Base-by-base conservation (phyloP, 1,139 yeast genomes). In the Kodamaea alishanica region DNA sequence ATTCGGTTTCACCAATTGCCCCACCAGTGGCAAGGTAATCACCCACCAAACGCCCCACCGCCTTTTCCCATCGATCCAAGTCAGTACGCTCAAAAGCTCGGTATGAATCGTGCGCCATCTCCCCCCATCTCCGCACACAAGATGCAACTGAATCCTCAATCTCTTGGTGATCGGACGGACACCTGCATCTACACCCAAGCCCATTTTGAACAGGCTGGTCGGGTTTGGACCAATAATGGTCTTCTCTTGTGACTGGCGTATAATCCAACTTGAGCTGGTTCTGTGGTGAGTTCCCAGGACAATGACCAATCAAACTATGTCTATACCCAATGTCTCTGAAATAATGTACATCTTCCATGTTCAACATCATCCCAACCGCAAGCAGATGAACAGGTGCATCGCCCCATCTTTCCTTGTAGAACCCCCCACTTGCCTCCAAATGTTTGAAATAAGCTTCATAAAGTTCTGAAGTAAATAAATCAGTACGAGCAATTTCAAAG, bases 311-410 rank as follows among this genome's bases (percentile, higher is more conserved):
- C 0, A 82, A 76, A 0, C 92, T 76, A 56, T 89, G 97, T 40
- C 78, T 69, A 58, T 89, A 89, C 0, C 96, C 97, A 49, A 89
- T 83, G 54, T 89, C 97, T 48, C 96, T 66, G 63, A 89, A 89
- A 60, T 89, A 89, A 61, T 89, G 97, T 8, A 89, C 67, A 42
- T 88, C 87, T 5, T 76, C 66, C 2, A 81, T 57, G 39, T 82
- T 73, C 33, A 88, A 63, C 53, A 84, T 68, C 74, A 89, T 70
- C 0, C 88, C 94, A 6, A 84, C 75, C 0, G 92, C 97, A 20
- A 89, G 64, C 2, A 95, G 83, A 58, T 88, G 97, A 2, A 89
- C 79, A 0, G 96, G 95, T 0, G 96, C 96, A 67, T 89, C 97
- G 1, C 97, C 97, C 96, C 96, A 89, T 54, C 96, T 65, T 57